Percentiles rank a stretch among this genome's conserved stretches.
These are phyloP conservation scores for Rhododendron ovatum DNA, from an alignment of 148 eudicot genomes.

Conservation along the genomic window DNA sequence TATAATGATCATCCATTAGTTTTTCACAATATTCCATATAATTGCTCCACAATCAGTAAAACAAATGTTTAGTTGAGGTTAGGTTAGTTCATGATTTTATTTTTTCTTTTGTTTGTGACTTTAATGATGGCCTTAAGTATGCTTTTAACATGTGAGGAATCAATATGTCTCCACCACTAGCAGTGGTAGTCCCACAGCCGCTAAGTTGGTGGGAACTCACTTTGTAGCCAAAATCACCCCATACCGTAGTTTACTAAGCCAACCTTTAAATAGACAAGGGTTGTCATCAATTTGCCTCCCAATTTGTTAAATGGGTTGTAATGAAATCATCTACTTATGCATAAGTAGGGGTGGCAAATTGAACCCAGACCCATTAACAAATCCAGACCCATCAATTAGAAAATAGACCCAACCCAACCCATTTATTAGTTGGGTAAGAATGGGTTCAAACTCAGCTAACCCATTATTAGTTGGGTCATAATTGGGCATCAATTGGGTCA, in stretches of 20 bases:
- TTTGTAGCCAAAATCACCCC: conserved; percentile 2
- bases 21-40: not conserved
- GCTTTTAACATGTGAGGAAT: conserved; percentile 39
- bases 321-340: not conserved
- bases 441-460: too few species aligned
- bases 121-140: conserved; percentile 41
- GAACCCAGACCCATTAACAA: too few species aligned
- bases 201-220: not conserved
- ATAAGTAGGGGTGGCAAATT: too few species aligned
- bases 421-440: too few species aligned
- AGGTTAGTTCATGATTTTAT: not conserved
- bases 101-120: conserved; percentile 25
- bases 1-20: not conserved
- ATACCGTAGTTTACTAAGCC: not conserved
- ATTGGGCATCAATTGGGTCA: too few species aligned
- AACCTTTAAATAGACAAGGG: not conserved
- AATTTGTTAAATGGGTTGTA: not conserved
- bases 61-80: conserved; percentile 6
- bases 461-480: too few species aligned
- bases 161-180: conserved; percentile 32
- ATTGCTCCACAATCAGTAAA: not conserved
- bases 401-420: too few species aligned
- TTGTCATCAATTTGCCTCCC: not conserved
- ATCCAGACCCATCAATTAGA: too few species aligned
- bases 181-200: conserved; percentile 2